A percentile compares a stretch with the other conserved stretches of the same genome.
phyloP scores from a whole-genome alignment of 129 eudicot genomes.

The Artemisia annua region DNA sequence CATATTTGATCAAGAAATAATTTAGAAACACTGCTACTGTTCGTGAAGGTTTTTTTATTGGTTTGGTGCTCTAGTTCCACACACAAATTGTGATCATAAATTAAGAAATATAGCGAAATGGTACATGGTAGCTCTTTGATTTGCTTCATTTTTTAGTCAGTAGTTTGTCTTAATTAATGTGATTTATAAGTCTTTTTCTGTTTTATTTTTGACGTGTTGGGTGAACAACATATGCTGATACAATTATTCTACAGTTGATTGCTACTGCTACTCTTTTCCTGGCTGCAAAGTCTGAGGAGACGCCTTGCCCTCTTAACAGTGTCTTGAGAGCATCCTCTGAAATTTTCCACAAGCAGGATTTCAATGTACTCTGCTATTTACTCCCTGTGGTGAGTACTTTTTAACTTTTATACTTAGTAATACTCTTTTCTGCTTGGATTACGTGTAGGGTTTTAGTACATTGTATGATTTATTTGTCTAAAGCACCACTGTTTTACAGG shows the following conservation, averaged over 20 bases:
- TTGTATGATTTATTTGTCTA: conserved; percentile 6
- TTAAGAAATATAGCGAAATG: too few species aligned
- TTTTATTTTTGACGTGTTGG: too few species aligned
- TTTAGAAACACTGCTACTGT: too few species aligned
- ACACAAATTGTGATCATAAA: too few species aligned
- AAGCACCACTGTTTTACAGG: conserved; percentile 45
- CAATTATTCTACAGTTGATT: conserved; percentile 62
- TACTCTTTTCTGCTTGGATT: not conserved
- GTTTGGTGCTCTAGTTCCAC: too few species aligned
- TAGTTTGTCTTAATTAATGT: too few species aligned
- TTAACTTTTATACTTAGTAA: not conserved
- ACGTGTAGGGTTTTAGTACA: not conserved
- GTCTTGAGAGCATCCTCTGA: conserved; percentile 78
- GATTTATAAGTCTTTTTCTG: too few species aligned
- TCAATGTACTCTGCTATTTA: conserved; percentile 53
- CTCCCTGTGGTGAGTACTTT: conserved; percentile 63
- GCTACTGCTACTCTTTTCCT: conserved; percentile 94
- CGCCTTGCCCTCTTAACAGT: conserved; percentile 73
- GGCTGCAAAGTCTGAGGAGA: conserved; percentile 95
- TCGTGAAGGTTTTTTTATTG: too few species aligned
- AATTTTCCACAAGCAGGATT: conserved; percentile 72
- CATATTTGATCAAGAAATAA: too few species aligned
- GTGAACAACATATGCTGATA: conserved; percentile 19
- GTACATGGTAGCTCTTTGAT: too few species aligned
- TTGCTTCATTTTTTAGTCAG: too few species aligned